Evolutionary conservation across 306 rosid genomes (phyloP), one percentile per base, ranked within the genome.

Genomic region (Trifolium fragiferum): DNA sequence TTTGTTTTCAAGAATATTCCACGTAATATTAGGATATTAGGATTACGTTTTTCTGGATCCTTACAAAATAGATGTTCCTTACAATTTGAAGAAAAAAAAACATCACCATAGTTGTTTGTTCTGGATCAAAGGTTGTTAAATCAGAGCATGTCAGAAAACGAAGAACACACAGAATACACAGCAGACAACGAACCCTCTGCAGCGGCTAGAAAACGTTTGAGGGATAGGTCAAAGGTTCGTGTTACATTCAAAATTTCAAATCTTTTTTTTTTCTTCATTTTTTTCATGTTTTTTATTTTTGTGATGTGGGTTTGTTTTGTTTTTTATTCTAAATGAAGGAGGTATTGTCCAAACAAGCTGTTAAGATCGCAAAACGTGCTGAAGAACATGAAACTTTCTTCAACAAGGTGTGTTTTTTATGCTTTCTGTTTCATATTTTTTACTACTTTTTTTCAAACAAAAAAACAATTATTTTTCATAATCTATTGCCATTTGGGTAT

Each of bases 281-380:
- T 86, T 62, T 66, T 32, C 41, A 49, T 66, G 18, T 46, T 57
- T 77, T 62, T 76, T 13, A 47, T 46, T 75, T 69, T 76, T 54
- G 4, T 11, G 62, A 77, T 58, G 7, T 81, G 86, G 86, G 66
- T 67, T 58, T 75, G 85, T 2, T 83, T 81, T 78, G 76, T 38
- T 76, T 81, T 62, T 87, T 77, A 89, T 81, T 73, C 78, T 78
- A 50, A 37, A 77, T 86, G 46, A 85, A 88, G 81, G 92, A 92
- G 84, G 84, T 86, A 19, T 70, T 91, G 53, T 91, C 97, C 33
- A 87, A 89, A 68, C 97, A 91, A 85, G 93, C 97, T 10, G 84
- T 86, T 70, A 90, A 84, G 90, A 84, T 92, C 76, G 94, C 92
- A 32, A 88, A 90, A 78, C 94, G 87, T 80, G 98, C 98, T 0